Conservation (phyloP, 164 flowering plant genomes). For the Magnolia changhungtana region DNA sequence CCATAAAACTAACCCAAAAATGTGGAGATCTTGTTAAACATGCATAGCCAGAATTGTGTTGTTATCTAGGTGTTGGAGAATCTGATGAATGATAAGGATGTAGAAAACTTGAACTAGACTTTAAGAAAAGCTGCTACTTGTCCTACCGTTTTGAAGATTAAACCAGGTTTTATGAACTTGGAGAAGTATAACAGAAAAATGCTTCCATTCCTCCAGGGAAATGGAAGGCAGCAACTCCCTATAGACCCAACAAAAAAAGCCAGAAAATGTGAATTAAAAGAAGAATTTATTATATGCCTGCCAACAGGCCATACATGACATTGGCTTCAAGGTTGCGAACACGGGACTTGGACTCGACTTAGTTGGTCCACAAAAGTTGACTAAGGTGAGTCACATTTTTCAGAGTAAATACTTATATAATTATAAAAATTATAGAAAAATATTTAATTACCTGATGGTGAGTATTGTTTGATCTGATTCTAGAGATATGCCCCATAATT, state of each 20-base stretch:
- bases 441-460: too few species aligned
- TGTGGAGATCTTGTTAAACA: background rate
- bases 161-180: background rate
- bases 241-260: background rate
- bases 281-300: background rate
- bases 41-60: background rate
- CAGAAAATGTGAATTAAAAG: background rate
- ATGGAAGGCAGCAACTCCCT: background rate
- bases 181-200: background rate
- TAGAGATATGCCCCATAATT: too few species aligned
- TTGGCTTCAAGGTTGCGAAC: too few species aligned
- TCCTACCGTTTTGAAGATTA: background rate
- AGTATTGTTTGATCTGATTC: too few species aligned
- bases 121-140: conserved; percentile 1
- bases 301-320: too few species aligned
- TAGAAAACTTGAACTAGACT: background rate
- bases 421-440: too few species aligned
- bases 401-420: too few species aligned
- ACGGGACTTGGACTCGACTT: too few species aligned
- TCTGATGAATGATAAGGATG: background rate
- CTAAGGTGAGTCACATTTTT: too few species aligned
- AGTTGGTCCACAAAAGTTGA: too few species aligned
- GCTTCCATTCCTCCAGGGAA: background rate
- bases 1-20: background rate
- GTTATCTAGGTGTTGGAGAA: background rate